phyloP scores from a whole-genome alignment of 768 basidiomycete genomes.

The Amanita molliuscula region DNA sequence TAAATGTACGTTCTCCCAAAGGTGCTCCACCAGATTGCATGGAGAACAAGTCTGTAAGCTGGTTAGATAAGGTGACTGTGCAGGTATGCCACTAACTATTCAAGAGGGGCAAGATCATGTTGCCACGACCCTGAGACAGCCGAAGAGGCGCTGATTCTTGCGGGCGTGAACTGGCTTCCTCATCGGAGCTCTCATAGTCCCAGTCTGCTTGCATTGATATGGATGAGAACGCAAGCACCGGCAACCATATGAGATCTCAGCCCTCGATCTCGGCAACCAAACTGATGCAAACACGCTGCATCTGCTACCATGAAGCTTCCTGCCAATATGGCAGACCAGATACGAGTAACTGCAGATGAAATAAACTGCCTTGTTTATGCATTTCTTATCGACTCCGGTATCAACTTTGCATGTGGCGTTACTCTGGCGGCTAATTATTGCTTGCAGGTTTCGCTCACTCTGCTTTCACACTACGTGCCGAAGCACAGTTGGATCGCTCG shows the following conservation, averaged over 20 bases:
- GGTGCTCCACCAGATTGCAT: conserved; percentile 17
- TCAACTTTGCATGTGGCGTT: background rate
- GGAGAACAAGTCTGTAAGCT: conserved; percentile 20
- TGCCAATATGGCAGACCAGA: conserved; percentile 17
- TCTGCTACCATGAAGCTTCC: background rate
- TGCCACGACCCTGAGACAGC: background rate
- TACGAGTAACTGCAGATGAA: conserved; percentile 70
- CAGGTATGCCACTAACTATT: conserved; percentile 12
- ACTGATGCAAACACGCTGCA: conserved; percentile 1
- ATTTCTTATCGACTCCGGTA: conserved; percentile 78
- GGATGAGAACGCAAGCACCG: background rate
- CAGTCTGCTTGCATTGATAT: conserved; percentile 14
- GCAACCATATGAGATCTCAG: background rate
- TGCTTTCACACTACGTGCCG: conserved; percentile 71
- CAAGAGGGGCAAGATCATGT: conserved; percentile 17
- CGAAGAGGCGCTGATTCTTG: background rate
- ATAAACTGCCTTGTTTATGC: conserved; percentile 80
- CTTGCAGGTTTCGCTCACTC: conserved; percentile 66
- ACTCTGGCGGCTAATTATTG: conserved; percentile 7
- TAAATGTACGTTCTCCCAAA: conserved; percentile 10
- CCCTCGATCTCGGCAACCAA: background rate
- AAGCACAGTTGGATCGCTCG: conserved; percentile 61
- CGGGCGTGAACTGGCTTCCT: conserved; percentile 7
- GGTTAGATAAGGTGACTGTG: background rate
- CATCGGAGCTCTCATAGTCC: conserved; percentile 12